Percentiles rank a stretch among this genome's conserved stretches.
These are phyloP conservation scores for Globisporangium barbulae DNA, from an alignment of 352 stramenopile genomes.

Conservation along the genomic window DNA sequence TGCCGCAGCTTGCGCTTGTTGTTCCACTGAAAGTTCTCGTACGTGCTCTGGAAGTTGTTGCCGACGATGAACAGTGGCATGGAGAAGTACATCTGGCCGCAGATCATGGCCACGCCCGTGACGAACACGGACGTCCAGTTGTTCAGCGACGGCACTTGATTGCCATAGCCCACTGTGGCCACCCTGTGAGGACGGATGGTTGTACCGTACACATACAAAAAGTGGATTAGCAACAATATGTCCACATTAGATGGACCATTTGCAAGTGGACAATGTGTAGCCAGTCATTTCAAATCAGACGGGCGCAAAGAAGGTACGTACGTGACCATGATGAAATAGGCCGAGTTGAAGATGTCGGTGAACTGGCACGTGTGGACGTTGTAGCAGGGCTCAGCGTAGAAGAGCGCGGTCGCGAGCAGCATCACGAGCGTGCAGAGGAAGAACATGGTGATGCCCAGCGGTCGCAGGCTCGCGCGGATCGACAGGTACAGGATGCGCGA, in stretches of 20 bases:
- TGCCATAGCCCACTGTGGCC: constrained; percentile 73
- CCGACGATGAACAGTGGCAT: constrained; percentile 80
- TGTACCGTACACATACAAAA: not conserved
- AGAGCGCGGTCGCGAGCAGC: constrained; percentile 68
- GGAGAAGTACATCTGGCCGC: constrained; percentile 74
- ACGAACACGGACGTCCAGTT: constrained; percentile 51
- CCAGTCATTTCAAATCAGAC: not conserved
- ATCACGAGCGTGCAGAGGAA: constrained; percentile 78
- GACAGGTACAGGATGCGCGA: constrained; percentile 57
- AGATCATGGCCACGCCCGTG: constrained; percentile 66
- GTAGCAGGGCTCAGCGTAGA: constrained; percentile 76
- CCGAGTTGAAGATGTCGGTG: constrained; percentile 82
- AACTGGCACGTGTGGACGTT: constrained; percentile 74
- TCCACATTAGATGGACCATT: not conserved
- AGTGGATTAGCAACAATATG: not conserved
- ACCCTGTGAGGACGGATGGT: constrained; percentile 32
- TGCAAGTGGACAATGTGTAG: not conserved
- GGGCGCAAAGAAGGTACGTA: constrained; percentile 28
- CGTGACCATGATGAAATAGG: constrained; percentile 85
- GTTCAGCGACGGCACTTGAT: constrained; percentile 53
- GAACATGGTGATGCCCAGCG: constrained; percentile 64
- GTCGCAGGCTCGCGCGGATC: constrained; percentile 51
- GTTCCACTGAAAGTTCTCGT: constrained; percentile 58
- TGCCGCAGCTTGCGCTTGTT: constrained; percentile 49
- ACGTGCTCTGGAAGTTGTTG: constrained; percentile 64